These are phyloP conservation scores for Spizellomyces punctatus DNA, from an alignment of 192 early-diverging fungal genomes.

Conservation along the genomic window DNA sequence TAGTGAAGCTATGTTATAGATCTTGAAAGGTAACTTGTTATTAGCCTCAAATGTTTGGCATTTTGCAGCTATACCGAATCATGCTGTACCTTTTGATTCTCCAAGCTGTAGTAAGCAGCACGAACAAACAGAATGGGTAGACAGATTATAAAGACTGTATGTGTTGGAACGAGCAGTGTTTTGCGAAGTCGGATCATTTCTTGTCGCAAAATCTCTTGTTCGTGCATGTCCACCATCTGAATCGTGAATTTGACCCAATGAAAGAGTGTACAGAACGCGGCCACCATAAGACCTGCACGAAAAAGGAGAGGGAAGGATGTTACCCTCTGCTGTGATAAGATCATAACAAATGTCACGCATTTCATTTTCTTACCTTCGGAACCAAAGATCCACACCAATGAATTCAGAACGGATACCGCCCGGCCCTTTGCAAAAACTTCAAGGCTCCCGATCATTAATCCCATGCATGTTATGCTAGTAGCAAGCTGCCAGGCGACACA, in stretches of 20 bases:
- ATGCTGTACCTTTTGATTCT: not conserved
- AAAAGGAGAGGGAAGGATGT: not conserved
- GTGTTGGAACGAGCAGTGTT: constrained; percentile 15
- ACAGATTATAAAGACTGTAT: constrained; percentile 12
- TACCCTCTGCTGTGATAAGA: not conserved
- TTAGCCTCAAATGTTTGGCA: not conserved
- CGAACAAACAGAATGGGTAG: constrained; percentile 18
- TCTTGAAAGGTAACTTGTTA: not conserved
- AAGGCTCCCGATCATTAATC: constrained; percentile 20
- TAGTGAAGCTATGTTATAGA: constrained; percentile 8
- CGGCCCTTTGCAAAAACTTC: constrained; percentile 13
- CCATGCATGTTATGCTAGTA: constrained; percentile 12
- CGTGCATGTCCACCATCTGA: constrained; percentile 22
- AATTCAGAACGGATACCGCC: constrained; percentile 14
- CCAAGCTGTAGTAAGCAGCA: constrained; percentile 1
- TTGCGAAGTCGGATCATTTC: constrained; percentile 17
- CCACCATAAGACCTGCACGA: constrained; percentile 19
- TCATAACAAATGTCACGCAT: not conserved
- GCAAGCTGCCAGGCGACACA: not conserved
- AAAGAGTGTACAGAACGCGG: constrained; percentile 17
- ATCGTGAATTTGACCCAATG: constrained; percentile 26
- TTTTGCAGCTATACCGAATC: not conserved
- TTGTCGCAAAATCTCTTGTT: constrained; percentile 11
- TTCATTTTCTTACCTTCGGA: constrained; percentile 10
- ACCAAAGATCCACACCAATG: constrained; percentile 16